Evolutionary conservation across 192 early-diverging fungal species (phyloP).

Genomic region (Podila epicladia): DNA sequence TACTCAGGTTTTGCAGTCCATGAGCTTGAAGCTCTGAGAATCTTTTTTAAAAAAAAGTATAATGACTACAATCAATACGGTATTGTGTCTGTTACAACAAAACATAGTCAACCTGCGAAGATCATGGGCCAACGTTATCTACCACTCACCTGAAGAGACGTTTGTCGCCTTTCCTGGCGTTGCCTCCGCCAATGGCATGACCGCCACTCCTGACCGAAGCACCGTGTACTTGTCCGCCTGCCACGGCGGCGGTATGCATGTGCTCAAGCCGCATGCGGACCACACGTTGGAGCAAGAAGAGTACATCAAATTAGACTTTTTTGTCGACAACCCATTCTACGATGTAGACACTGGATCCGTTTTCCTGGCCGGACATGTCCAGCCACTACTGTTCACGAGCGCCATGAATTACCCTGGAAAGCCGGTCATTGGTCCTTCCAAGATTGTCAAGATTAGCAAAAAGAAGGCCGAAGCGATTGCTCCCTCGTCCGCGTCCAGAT

Average conservation of each 20-base stretch:
- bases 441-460: constrained; percentile 33
- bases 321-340: constrained; percentile 27
- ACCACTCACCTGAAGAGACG: constrained; percentile 31
- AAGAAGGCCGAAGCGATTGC: not conserved
- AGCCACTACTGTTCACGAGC: not conserved
- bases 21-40: no score
- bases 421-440: constrained; percentile 9
- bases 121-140: constrained; percentile 34
- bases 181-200: constrained; percentile 38
- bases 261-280: constrained; percentile 9
- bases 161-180: constrained; percentile 20
- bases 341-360: constrained; percentile 17
- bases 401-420: not conserved
- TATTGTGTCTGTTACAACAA: not conserved
- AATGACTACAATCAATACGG: no score
- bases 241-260: constrained; percentile 20
- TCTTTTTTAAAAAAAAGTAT: no score
- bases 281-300: constrained; percentile 7
- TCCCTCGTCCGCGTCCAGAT: not conserved
- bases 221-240: constrained; percentile 33
- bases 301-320: constrained; percentile 35
- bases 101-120: constrained; percentile 11
- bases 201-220: constrained; percentile 15
- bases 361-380: constrained; percentile 26
- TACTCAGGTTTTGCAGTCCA: not conserved